Conservation (phyloP, 2,329 filamentous ascomycete species). For the Xylaria digitata region DNA sequence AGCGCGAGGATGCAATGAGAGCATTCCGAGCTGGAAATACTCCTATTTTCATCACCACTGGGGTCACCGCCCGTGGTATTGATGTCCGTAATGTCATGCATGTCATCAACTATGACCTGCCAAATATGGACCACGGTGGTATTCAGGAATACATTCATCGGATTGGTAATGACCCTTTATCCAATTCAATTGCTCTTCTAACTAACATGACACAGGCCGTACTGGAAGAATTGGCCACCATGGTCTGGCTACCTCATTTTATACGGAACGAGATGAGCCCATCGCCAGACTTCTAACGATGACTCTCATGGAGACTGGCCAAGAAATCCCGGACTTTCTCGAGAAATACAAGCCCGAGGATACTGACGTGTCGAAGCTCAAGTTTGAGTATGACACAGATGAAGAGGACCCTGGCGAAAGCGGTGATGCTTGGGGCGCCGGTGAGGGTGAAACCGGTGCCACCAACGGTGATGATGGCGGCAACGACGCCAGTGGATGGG, state of each 20-base stretch:
- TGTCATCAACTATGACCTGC: slow-evolving; percentile 94
- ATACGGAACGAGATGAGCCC: slow-evolving; percentile 78
- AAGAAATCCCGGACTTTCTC: slow-evolving; percentile 86
- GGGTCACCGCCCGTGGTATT: slow-evolving; percentile 86
- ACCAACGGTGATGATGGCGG: slow-evolving; percentile 27
- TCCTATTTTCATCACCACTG: slow-evolving; percentile 88
- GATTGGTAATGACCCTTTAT: slow-evolving; percentile 75
- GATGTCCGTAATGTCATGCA: slow-evolving; percentile 89
- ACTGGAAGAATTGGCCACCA: slow-evolving; percentile 92
- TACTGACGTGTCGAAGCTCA: slow-evolving; percentile 57
- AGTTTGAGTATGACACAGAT: slow-evolving; percentile 67
- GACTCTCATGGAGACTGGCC: slow-evolving; percentile 81
- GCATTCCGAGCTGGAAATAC: slow-evolving; percentile 79
- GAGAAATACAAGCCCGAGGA: slow-evolving; percentile 70
- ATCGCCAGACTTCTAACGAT: slow-evolving; percentile 81
- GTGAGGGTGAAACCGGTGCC: slow-evolving; percentile 27
- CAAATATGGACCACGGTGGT: slow-evolving; percentile 78
- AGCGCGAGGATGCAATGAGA: slow-evolving; percentile 92
- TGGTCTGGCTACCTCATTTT: slow-evolving; percentile 90
- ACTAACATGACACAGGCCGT: slow-evolving; percentile 68
- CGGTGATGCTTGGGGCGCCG: slow-evolving; percentile 40
- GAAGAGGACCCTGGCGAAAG: slow-evolving; percentile 51
- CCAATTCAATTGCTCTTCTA: slow-evolving; percentile 8
- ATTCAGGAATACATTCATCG: slow-evolving; percentile 95
- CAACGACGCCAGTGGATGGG: slow-evolving; percentile 11